These are phyloP conservation scores for Drosera capensis DNA, from an alignment of 148 eudicot species.

Conservation along the genomic window DNA sequence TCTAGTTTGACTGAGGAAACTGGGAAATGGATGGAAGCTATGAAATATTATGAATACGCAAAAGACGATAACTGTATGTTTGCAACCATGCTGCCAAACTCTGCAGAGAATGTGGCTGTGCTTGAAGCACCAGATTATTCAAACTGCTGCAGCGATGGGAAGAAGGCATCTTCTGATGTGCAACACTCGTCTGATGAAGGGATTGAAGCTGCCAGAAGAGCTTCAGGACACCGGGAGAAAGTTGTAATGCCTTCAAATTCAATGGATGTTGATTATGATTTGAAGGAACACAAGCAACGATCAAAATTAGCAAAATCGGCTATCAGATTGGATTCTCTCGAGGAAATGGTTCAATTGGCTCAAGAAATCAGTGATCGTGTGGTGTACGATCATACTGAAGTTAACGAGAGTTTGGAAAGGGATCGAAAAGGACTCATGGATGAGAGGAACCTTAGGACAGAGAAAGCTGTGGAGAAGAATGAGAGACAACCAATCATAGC, in stretches of 20 bases:
- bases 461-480: constrained; percentile 13
- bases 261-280: constrained; percentile 17
- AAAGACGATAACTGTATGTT: constrained; percentile 15
- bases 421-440: constrained; percentile 10
- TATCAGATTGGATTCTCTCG: constrained; percentile 24
- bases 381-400: constrained; percentile 12
- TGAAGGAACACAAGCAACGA: constrained; percentile 19
- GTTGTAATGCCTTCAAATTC: constrained; percentile 11
- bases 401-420: constrained; percentile 16
- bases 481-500: neutral
- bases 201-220: constrained; percentile 11
- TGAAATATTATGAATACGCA: constrained; percentile 47
- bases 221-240: constrained; percentile 8
- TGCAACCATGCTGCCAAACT: constrained; percentile 7
- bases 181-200: constrained; percentile 9
- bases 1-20: constrained; percentile 21
- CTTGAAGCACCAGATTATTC: constrained; percentile 7
- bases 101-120: constrained; percentile 3
- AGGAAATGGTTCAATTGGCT: constrained; percentile 28
- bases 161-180: constrained; percentile 11
- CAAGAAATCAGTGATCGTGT: constrained; percentile 25
- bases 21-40: constrained; percentile 55
- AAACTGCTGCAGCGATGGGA: constrained; percentile 8
- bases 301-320: constrained; percentile 25
- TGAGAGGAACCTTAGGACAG: constrained; percentile 14